phyloP scores from a whole-genome alignment of 1,284 basidiomycete species.

The Leccinum proliferum region DNA sequence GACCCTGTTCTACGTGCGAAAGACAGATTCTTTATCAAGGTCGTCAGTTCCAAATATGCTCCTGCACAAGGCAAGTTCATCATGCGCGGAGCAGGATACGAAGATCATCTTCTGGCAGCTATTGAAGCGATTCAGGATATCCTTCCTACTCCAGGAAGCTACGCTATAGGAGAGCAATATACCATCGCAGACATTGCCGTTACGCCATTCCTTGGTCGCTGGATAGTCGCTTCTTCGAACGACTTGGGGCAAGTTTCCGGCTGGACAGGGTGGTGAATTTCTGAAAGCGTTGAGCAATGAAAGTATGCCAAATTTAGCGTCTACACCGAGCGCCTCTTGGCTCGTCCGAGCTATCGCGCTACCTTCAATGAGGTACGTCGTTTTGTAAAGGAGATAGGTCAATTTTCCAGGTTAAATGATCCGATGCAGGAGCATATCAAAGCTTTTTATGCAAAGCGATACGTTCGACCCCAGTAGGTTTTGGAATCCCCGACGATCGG shows the following conservation, averaged over 20 bases:
- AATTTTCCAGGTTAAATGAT: not conserved
- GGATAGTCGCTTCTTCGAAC: conserved; percentile 22
- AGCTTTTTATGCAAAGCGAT: not conserved
- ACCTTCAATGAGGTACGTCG: conserved; percentile 31
- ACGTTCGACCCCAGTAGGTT: conserved; percentile 4
- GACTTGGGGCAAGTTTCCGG: conserved; percentile 29
- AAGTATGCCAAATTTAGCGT: conserved; percentile 28
- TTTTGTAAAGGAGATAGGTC: too few relatives aligned
- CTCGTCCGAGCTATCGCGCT: conserved; percentile 24
- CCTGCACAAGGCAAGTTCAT: conserved; percentile 34
- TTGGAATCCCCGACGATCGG: not conserved
- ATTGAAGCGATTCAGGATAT: conserved; percentile 39
- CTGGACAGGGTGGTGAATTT: conserved; percentile 27
- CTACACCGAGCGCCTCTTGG: conserved; percentile 27
- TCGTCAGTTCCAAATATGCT: conserved; percentile 36
- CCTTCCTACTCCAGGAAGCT: conserved; percentile 35
- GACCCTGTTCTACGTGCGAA: conserved; percentile 40
- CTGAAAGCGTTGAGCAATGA: conserved; percentile 18
- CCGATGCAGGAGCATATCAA: conserved; percentile 12
- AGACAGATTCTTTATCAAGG: conserved; percentile 39
- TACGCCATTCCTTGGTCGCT: conserved; percentile 32
- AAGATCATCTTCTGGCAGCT: conserved; percentile 35
- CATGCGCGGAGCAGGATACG: conserved; percentile 36
- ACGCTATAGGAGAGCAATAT: conserved; percentile 41
- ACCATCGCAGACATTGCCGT: conserved; percentile 29